These are phyloP conservation scores for Parsonsia alboflavescens DNA, from an alignment of 257 asterid species.

Conservation along the genomic window DNA sequence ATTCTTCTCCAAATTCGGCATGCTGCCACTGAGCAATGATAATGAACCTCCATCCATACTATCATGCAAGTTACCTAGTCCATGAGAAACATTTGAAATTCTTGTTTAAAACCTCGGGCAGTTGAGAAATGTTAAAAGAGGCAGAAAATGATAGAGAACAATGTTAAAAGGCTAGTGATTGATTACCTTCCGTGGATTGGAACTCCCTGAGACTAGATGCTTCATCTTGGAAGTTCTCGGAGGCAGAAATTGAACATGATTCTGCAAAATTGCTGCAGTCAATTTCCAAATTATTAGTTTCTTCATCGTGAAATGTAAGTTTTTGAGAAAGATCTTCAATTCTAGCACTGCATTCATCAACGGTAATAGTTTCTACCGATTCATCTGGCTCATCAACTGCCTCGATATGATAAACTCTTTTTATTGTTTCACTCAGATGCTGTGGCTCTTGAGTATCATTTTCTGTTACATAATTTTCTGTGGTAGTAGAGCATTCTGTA, in stretches of 20 bases:
- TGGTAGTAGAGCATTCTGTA: neutral
- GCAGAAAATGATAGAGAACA: neutral
- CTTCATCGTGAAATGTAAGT: conserved; percentile 12
- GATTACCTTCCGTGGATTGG: neutral
- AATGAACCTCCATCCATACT: neutral
- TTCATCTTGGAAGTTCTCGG: conserved; percentile 13
- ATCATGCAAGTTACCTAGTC: conserved; percentile 25
- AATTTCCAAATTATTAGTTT: conserved; percentile 10
- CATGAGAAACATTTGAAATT: neutral
- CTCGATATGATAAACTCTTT: conserved; percentile 9
- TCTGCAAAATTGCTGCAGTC: conserved; percentile 14
- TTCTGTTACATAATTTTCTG: conserved; percentile 9
- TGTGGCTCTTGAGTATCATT: conserved; percentile 7
- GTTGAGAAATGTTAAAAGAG: neutral
- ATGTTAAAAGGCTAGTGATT: neutral
- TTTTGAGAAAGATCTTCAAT: conserved; percentile 18
- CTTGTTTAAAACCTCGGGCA: neutral
- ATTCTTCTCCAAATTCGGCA: neutral
- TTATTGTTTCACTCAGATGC: conserved; percentile 9
- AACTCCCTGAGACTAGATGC: neutral
- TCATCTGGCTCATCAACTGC: conserved; percentile 14
- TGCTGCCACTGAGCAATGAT: neutral
- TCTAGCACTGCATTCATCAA: conserved; percentile 14
- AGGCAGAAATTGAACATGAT: conserved; percentile 13
- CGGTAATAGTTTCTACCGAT: conserved; percentile 7